Conservation (phyloP, 495 filamentous ascomycete genomes). For the Podospora pseudoanserina region DNA sequence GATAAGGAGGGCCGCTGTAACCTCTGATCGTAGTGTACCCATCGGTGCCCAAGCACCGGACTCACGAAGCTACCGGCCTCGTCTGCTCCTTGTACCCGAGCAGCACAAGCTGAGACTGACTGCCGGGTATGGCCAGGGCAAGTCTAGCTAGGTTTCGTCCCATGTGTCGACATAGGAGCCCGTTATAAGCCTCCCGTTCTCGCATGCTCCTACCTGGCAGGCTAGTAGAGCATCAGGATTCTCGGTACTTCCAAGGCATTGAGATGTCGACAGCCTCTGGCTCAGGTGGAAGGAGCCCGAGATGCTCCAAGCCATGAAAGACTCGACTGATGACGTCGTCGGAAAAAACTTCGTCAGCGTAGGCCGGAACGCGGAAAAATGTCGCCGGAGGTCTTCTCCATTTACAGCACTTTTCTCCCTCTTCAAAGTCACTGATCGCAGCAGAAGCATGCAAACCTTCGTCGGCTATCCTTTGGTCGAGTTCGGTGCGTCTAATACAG, state of each 20-base stretch:
- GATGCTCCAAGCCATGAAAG: neutral
- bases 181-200: neutral
- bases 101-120: neutral
- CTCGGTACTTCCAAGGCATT: neutral
- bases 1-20: neutral
- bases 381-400: slow-evolving; percentile 19
- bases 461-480: slow-evolving; percentile 11
- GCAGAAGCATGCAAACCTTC: slow-evolving; percentile 19
- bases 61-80: neutral
- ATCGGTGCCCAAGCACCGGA: neutral
- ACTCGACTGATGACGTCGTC: neutral
- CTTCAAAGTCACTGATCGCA: slow-evolving; percentile 17
- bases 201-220: neutral
- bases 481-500: neutral
- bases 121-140: neutral
- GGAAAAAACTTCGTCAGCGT: neutral
- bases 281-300: neutral
- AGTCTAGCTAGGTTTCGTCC: neutral
- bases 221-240: neutral
- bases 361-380: slow-evolving; percentile 3
- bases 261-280: neutral
- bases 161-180: neutral
- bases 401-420: slow-evolving; percentile 3
- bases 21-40: neutral
- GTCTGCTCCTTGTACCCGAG: neutral